phyloP scores from a whole-genome alignment of 164 flowering plant species.

The Vitis vinifera region DNA sequence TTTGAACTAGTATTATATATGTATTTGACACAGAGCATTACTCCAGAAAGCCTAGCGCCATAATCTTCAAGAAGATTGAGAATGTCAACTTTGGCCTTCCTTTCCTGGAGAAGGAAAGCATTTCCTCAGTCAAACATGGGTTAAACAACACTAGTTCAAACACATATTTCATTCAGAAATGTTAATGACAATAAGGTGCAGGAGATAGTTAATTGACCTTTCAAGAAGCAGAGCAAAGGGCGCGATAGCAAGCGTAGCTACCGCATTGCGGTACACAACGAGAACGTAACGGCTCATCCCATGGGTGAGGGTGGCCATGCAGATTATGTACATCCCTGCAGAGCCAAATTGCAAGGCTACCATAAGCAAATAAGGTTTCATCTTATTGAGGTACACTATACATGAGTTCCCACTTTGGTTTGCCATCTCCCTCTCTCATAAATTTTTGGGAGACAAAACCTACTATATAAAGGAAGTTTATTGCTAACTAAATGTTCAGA shows the following conservation, averaged over 20 bases:
- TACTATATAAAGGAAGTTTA: no score
- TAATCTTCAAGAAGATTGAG: constrained; percentile 25
- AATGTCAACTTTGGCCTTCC: constrained; percentile 35
- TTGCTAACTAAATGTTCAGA: no score
- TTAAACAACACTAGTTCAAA: no score
- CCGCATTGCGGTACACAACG: constrained; percentile 35
- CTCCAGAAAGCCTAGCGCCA: constrained; percentile 42
- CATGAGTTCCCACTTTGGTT: background rate
- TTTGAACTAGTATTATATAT: no score
- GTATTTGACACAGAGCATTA: constrained; percentile 6
- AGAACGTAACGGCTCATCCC: constrained; percentile 36
- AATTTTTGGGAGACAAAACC: no score
- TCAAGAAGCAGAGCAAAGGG: constrained; percentile 34
- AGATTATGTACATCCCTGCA: constrained; percentile 34
- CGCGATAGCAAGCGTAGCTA: constrained; percentile 24
- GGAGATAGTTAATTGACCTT: constrained; percentile 12
- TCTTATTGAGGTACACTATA: constrained; percentile 1
- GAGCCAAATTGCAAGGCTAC: constrained; percentile 30
- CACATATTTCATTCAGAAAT: no score
- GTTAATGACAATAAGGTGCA: no score
- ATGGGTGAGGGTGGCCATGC: constrained; percentile 23
- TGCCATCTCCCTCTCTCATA: background rate
- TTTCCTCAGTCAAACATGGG: no score
- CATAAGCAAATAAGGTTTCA: constrained; percentile 18
- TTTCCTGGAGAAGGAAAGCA: constrained; percentile 15